Evolutionary conservation across 2,329 filamentous ascomycete genomes (phyloP), one percentile per base, ranked within the genome.

Genomic region (Fusarium chuoi): DNA sequence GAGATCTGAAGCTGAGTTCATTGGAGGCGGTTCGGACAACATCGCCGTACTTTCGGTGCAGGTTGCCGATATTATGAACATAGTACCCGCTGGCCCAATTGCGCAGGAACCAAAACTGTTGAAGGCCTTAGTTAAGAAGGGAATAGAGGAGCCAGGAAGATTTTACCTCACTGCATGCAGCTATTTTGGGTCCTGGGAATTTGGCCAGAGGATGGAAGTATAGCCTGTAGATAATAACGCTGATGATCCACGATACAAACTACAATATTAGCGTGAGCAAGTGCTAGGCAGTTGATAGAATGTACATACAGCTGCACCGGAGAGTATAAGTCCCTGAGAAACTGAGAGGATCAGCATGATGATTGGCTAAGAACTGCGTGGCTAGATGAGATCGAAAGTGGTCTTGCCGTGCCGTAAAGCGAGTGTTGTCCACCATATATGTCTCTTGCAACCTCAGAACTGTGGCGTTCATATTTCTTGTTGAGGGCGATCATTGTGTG

Each of bases 121-220:
- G 1, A 3, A 6, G 8, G 14, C 5, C 20, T 67, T 20, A 67
- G 33, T 15, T 17, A 3, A 2, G 22, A 20, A 26, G 4, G 5
- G 0, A 4, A 20, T 3, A 0, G 2, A 6, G 22, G 13, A 6
- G 1, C 3, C 10, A 15, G 9, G 3, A 12, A 13, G 6, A 20
- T 6, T 30, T n/a, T 56, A 74, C 67, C 36, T 78, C 61, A 11
- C 62, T 73, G 35, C 74, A 66, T 39, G 69, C 65, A 36, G 75
- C 74, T 17, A 77, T 38, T 30, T 57, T 68, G 6, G 76, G 76
- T 10, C 76, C 75, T 11, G 76, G 76, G 14, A 67, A 77, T 20
- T 66, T 71, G 5, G 76, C 66, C 3, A 78, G 45, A 30, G 75
- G 74, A 46, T 78, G 75, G 7, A 76, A 74, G 7, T 52, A 62